These are phyloP conservation scores for Mimosa pudica DNA, from an alignment of 306 rosid genomes.

Conservation along the genomic window DNA sequence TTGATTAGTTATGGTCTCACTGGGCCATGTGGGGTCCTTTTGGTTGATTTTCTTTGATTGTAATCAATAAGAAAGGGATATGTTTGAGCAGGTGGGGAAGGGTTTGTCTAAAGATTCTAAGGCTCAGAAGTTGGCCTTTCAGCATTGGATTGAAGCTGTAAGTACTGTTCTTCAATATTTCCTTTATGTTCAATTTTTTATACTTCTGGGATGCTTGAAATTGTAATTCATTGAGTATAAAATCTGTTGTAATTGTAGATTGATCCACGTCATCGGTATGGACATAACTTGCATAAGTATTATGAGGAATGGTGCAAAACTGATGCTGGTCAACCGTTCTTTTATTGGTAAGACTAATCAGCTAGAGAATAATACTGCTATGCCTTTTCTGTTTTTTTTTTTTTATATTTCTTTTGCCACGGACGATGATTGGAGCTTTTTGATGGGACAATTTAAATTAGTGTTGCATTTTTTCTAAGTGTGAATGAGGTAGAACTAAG, in stretches of 20 bases:
- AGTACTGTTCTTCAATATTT: conserved; percentile 11
- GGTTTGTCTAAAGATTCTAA: conserved; percentile 68
- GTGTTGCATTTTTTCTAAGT: neutral
- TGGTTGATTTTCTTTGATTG: neutral
- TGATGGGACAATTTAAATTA: neutral
- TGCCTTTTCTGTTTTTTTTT: neutral
- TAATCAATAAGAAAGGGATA: conserved; percentile 1
- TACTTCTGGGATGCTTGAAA: conserved; percentile 1
- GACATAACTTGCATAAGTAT: conserved; percentile 66
- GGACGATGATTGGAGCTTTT: neutral
- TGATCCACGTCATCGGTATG: conserved; percentile 82
- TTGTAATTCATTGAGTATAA: neutral
- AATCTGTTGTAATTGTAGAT: conserved; percentile 40
- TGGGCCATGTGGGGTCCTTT: neutral
- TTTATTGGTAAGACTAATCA: conserved; percentile 56
- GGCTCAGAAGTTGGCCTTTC: conserved; percentile 76
- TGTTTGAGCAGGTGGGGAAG: conserved; percentile 64
- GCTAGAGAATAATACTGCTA: neutral
- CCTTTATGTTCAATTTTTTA: neutral
- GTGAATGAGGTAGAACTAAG: neutral
- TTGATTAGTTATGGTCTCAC: neutral
- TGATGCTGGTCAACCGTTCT: conserved; percentile 74
- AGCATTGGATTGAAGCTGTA: conserved; percentile 89
- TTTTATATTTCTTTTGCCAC: neutral
- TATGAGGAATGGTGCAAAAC: conserved; percentile 64